Base-by-base conservation (phyloP, 2,329 filamentous ascomycete genomes). In the Pseudofabraea citricarpa region DNA sequence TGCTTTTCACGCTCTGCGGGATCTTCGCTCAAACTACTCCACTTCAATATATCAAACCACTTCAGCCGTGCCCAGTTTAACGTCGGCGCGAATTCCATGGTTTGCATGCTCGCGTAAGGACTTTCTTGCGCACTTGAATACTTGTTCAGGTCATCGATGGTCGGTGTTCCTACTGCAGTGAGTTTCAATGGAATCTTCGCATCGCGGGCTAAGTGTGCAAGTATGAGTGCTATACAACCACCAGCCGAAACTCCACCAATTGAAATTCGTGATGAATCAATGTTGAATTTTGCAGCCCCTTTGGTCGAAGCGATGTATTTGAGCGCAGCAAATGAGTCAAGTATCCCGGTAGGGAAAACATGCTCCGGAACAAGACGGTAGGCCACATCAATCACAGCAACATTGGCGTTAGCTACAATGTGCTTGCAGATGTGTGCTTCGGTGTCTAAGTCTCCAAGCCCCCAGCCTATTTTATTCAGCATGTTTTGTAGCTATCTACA, bases 331-430 rank as follows among this genome's bases (percentile, higher is more conserved):
- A 70, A 75, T 39, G 67, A 67, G 57, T 77, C 74, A n/a, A 70
- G 64, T 15, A 71, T 64, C 22, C 62, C 63, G 12, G 65, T 64
- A n/a, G 74, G 74, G 45, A 72, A 75, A 5, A 67, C 58, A 48
- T 67, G 54, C 54, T 76, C 72, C 7, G 74, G 74, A 0, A 73
- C 69, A 1, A 75, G 65, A 4, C 73, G 67, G 51, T 77, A 78
- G n/a, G 57, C 71, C 9, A 76, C 68, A 50, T 74, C 70, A 42
- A 78, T 63, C 21, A 76, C 70, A 12, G 62, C 64, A 21, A 72
- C 71, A 20, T 62, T 59, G 18, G 66, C 67, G 36, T 65, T 60
- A 21, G 62, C 58, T 56, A 66, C 71, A 19, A 75, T 61, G 49
- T 74, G 70, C 40, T 64, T 62, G 63, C 70, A 73, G 43, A 74